These are phyloP conservation scores for Coniochaeta prunicola DNA, from an alignment of 2,329 filamentous ascomycete genomes.

Conservation along the genomic window DNA sequence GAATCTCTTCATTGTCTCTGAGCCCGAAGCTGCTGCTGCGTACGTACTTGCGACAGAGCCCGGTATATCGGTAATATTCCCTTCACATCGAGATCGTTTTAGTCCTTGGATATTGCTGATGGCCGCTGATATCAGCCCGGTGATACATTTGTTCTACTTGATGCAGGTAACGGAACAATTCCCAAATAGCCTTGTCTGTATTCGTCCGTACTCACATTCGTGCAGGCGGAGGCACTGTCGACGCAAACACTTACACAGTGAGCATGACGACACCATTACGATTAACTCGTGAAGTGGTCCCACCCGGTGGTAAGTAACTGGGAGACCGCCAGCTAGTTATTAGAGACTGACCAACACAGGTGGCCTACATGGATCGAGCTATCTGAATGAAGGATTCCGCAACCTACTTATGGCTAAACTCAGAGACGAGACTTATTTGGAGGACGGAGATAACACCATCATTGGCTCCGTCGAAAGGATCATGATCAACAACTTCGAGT, in stretches of 20 bases:
- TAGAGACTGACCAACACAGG: constrained; percentile 9
- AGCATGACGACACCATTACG: constrained; percentile 15
- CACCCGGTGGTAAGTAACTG: constrained; percentile 8
- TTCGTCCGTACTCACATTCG: too few relatives aligned
- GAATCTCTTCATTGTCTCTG: constrained; percentile 19
- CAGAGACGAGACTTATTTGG: constrained; percentile 16
- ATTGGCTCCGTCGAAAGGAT: constrained; percentile 9
- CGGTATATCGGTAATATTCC: not conserved
- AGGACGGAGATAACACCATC: constrained; percentile 13
- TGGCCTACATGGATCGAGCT: constrained; percentile 20
- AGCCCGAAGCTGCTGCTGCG: constrained; percentile 20
- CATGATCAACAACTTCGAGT: constrained; percentile 11
- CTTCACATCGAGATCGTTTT: not conserved
- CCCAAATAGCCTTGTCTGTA: too few relatives aligned
- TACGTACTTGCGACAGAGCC: constrained; percentile 13
- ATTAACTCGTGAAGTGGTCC: constrained; percentile 12
- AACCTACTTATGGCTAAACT: constrained; percentile 11
- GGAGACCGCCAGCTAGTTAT: not conserved
- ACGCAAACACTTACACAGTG: constrained; percentile 18
- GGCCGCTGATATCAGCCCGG: constrained; percentile 5
- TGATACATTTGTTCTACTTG: constrained; percentile 15
- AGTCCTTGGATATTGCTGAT: not conserved
- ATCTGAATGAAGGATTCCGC: constrained; percentile 21
- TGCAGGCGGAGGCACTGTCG: constrained; percentile 16
- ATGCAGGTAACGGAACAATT: constrained; percentile 10